phyloP scores from a whole-genome alignment of 176 grass and related monocot species.

The Carex littledalei region DNA sequence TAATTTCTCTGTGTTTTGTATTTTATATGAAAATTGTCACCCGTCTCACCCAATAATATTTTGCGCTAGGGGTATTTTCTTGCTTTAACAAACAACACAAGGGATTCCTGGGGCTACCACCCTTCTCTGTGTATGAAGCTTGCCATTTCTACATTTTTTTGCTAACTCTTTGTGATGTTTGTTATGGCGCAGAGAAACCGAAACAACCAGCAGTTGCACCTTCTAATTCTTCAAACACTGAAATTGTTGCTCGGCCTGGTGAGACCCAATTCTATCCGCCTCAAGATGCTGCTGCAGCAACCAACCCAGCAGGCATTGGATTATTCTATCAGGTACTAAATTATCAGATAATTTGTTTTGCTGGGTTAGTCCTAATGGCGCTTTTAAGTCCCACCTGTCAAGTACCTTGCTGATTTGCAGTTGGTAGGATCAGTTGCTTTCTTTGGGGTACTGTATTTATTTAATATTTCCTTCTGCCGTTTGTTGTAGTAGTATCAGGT shows the following conservation, averaged over 20 bases:
- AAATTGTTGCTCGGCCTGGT: conserved; percentile 35
- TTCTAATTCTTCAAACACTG: conserved; percentile 32
- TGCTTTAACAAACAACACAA: not conserved
- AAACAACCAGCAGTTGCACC: conserved; percentile 14
- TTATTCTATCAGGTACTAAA: conserved; percentile 64
- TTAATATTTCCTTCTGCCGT: not conserved
- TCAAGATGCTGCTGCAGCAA: conserved; percentile 42
- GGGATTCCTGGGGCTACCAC: not conserved
- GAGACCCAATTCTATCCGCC: conserved; percentile 48
- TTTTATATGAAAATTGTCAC: not conserved
- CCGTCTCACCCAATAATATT: not conserved
- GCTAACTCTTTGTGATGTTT: not conserved
- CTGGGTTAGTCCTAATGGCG: not conserved
- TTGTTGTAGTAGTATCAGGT: not conserved
- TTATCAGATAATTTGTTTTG: not conserved
- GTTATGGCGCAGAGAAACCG: conserved; percentile 2
- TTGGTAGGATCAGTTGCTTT: not conserved
- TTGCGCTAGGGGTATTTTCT: not conserved
- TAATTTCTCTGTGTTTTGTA: not conserved
- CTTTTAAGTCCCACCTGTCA: not conserved
- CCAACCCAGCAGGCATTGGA: conserved; percentile 55
- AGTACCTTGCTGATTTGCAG: not conserved
- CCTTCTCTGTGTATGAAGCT: not conserved
- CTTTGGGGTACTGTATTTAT: not conserved
- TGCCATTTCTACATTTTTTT: not conserved